Evolutionary conservation across 202 grass and related monocot genomes (phyloP), one percentile per base, ranked within the genome.

Genomic region (Setaria italica): DNA sequence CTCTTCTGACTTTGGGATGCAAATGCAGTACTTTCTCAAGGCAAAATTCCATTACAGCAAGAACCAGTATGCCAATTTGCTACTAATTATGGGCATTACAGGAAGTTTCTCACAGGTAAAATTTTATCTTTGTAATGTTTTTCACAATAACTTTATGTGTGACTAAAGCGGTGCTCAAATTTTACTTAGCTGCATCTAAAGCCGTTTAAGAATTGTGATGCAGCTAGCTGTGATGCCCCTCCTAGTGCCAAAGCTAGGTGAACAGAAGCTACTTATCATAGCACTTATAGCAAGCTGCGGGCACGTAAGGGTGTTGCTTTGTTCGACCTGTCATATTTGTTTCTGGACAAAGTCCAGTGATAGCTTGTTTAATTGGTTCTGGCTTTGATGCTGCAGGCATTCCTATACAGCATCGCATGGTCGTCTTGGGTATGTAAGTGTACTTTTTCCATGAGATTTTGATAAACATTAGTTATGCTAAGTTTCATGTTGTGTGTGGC

Each of bases 391-490:
- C 53, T 90, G 69, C 89, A 95, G 91, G 85, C 83, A 57, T 73
- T 97, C 66, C 49, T 95, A 64, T 91, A 93, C 59, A 91, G 92
- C 80, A 91, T 97, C 6, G 86, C 95, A 85, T 97, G 95, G 95
- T 76, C 90, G 34, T 92, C 73, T 71, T 95, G 95, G 95, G 95
- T 97, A 97, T 70, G 80, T 16, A 73, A 60, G n/a, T n/a, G 15
- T 12, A 30, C 16, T 51, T 50, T 76, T 14, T 2, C 60, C 11
- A 5, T 39, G 43, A 10, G 17, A 39, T 35, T 70, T 78, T 29
- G 13, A 62, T 87, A 47, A 19, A 13, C 43, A 45, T 64, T 69
- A 51, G 5, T 75, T 45, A 14, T 69, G 51, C 79, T 83, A 79
- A 92, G 10, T 81, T 48, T 82, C 12, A 30, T 82, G n/a, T 66